Percentiles rank a stretch among this genome's conserved stretches.
Evolutionary conservation across 805 yeast species (phyloP).

Genomic region (Saccharomycopsis microspora): DNA sequence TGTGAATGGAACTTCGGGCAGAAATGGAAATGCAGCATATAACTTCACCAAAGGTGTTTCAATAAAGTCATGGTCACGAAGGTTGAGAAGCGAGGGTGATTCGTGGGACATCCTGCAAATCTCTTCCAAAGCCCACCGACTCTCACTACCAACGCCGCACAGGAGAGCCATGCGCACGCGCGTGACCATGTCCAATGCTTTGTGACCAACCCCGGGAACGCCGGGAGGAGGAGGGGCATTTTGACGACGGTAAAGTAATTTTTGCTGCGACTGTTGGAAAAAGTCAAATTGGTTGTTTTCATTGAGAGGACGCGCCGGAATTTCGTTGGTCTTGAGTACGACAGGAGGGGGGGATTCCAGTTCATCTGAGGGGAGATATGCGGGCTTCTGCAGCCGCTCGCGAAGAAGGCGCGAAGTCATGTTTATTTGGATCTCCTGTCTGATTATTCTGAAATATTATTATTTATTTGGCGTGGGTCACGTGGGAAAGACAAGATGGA

Average conservation of each 20-base stretch:
- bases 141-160: slow-evolving; percentile 6
- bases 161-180: slow-evolving; percentile 7
- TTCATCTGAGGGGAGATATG: too few species aligned
- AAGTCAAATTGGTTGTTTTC: slow-evolving; percentile 12
- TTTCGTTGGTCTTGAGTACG: neutral
- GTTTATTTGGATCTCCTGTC: too few species aligned
- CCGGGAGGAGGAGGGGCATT: slow-evolving; percentile 12
- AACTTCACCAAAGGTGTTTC: slow-evolving; percentile 5
- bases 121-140: slow-evolving; percentile 15
- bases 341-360: too few species aligned
- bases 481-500: too few species aligned
- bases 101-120: slow-evolving; percentile 6
- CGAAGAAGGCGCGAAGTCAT: too few species aligned
- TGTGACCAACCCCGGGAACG: slow-evolving; percentile 13
- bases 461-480: too few species aligned
- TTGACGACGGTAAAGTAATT: neutral
- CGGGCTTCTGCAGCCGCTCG: too few species aligned
- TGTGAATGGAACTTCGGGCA: neutral
- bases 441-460: too few species aligned
- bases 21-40: slow-evolving; percentile 1
- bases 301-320: slow-evolving; percentile 9
- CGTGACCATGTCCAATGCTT: slow-evolving; percentile 4
- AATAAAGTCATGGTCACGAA: slow-evolving; percentile 6
- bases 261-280: slow-evolving; percentile 9
- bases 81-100: slow-evolving; percentile 5